phyloP scores from a whole-genome alignment of 2,329 filamentous ascomycete species.

The Didymella exigua region DNA sequence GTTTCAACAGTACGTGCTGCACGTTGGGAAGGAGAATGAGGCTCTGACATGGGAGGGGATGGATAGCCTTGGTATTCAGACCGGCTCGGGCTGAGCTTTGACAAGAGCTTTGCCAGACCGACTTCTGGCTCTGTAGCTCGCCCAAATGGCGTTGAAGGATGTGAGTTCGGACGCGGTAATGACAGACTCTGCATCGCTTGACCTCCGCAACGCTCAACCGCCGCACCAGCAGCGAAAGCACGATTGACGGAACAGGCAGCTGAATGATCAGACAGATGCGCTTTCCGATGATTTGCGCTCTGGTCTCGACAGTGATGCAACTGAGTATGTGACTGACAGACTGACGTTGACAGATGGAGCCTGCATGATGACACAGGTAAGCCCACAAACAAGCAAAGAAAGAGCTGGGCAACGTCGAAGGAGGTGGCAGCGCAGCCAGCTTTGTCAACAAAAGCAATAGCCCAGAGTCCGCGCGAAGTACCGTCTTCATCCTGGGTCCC shows the following conservation, averaged over 20 bases:
- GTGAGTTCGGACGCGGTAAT: conserved; percentile 46
- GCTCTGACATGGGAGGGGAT: conserved; percentile 59
- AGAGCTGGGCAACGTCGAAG: conserved; percentile 22
- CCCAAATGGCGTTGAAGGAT: conserved; percentile 46
- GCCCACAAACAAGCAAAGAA: conserved; percentile 33
- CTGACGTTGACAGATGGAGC: conserved; percentile 31
- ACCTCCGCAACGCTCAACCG: conserved; percentile 44
- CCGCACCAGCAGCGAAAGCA: conserved; percentile 44
- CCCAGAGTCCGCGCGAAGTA: background rate
- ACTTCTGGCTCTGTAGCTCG: conserved; percentile 45
- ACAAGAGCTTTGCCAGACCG: conserved; percentile 41
- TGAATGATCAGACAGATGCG: conserved; percentile 25
- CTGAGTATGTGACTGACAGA: conserved; percentile 25
- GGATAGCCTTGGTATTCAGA: conserved; percentile 51
- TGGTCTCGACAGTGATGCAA: conserved; percentile 26
- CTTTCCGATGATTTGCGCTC: conserved; percentile 22
- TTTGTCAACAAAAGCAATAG: conserved; percentile 1
- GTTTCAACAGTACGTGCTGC: conserved; percentile 44
- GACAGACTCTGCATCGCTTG: conserved; percentile 52
- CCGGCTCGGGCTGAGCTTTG: conserved; percentile 45
- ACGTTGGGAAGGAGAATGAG: conserved; percentile 52
- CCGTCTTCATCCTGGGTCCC: background rate
- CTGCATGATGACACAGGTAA: conserved; percentile 44
- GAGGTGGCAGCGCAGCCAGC: conserved; percentile 9
- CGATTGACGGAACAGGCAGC: conserved; percentile 33